Conservation (phyloP, 2,329 filamentous ascomycete species). For the Verticillium zaregamsianum region DNA sequence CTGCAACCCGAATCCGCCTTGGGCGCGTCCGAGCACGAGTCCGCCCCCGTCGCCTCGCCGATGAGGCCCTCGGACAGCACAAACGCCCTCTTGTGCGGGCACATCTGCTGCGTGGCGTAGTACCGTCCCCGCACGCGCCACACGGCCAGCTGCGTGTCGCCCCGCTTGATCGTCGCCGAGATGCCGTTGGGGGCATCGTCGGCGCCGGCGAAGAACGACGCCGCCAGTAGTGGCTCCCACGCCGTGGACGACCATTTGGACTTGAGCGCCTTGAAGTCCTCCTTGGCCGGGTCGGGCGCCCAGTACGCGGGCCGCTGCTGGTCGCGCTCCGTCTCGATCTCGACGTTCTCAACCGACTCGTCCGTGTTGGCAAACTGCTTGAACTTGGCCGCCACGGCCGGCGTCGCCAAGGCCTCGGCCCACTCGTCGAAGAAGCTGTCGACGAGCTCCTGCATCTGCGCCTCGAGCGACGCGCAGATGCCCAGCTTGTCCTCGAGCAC, state of each 20-base stretch:
- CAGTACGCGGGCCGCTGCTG: slow-evolving; percentile 75
- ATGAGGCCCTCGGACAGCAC: slow-evolving; percentile 83
- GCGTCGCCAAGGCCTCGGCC: slow-evolving; percentile 73
- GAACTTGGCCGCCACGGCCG: slow-evolving; percentile 66
- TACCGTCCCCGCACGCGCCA: slow-evolving; percentile 79
- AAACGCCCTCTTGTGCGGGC: slow-evolving; percentile 86
- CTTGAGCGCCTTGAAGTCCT: slow-evolving; percentile 67
- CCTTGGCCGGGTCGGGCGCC: slow-evolving; percentile 59
- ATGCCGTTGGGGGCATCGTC: slow-evolving; percentile 66
- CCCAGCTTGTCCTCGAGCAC: slow-evolving; percentile 82
- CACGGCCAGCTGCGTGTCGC: slow-evolving; percentile 83
- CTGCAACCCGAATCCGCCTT: slow-evolving; percentile 20
- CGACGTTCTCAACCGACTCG: slow-evolving; percentile 66
- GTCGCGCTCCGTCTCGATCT: slow-evolving; percentile 66
- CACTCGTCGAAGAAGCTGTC: slow-evolving; percentile 87
- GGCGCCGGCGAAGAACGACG: slow-evolving; percentile 61
- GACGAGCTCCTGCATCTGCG: slow-evolving; percentile 83
- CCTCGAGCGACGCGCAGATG: slow-evolving; percentile 77
- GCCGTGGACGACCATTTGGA: slow-evolving; percentile 60
- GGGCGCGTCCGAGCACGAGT: slow-evolving; percentile 28
- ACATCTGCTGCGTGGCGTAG: slow-evolving; percentile 92
- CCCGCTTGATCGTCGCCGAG: slow-evolving; percentile 74
- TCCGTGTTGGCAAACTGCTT: slow-evolving; percentile 79
- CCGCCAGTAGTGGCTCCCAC: slow-evolving; percentile 78
- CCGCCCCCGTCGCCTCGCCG: slow-evolving; percentile 46